Base-by-base conservation (phyloP, 805 yeast species). In the Hanseniaspora opuntiae region DNA sequence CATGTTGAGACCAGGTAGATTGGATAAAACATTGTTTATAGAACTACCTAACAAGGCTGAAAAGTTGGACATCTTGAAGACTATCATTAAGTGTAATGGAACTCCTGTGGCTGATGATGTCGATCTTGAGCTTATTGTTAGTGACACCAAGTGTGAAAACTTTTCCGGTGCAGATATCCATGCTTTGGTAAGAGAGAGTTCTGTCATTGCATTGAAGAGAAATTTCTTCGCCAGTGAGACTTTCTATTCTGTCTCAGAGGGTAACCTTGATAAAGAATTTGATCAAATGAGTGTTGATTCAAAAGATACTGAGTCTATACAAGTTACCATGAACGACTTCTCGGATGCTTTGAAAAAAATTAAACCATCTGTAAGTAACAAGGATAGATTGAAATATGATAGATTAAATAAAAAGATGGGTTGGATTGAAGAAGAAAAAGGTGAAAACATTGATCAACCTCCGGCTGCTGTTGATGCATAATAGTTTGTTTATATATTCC, bases 131-230 rank as follows among this genome's bases (percentile, higher is more conserved):
- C 58, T 65, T 0, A 72, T 90, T 52, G 88, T 95, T 0, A 73
- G 75, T 38, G 94, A 87, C 66, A 82, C 77, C 57, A 76, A 89
- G 60, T 84, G 96, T 68, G 74, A 86, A 57, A 90, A 87, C 68
- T 93, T 86, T 64, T 84, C 95, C 3, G 98, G 98, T 64, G 98
- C 98, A 0, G 98, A 93, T 72, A 73, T 93, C 54, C 87, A 95
- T 0, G 87, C 96, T 3, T 69, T 93, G 55, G 90, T 86, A 1
- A 75, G 96, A 61, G 97, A 93, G 63, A 95, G 97, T n/a, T 88
- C 95, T 59, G 93, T 88, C 6, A 69, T 78, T 50, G 94, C 97
- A 1, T 73, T 89, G 65, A 84, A 87, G 65, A 79, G 81, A 65
- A 81, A 76, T 60, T 82, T 84, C 58, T 84, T 84, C 66, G 67